These are phyloP conservation scores for Mucor lusitanicus DNA, from an alignment of 371 early-diverging fungal genomes.

Conservation along the genomic window DNA sequence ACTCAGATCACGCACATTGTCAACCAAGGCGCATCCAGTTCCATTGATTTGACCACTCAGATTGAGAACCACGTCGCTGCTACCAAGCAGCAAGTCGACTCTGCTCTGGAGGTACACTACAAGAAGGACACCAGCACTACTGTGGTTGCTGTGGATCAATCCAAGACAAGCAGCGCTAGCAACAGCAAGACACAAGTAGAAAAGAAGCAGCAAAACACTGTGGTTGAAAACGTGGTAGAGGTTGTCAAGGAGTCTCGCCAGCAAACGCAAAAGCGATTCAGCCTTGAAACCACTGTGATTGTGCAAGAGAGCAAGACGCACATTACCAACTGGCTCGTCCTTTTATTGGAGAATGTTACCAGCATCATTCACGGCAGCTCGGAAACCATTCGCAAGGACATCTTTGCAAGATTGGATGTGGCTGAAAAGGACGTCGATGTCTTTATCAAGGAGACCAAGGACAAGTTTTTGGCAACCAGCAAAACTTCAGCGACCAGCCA, in stretches of 20 bases:
- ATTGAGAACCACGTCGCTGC: slow-evolving; percentile 34
- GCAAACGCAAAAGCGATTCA: slow-evolving; percentile 31
- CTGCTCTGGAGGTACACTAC: slow-evolving; percentile 34
- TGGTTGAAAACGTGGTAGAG: slow-evolving; percentile 20
- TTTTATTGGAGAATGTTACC: slow-evolving; percentile 27
- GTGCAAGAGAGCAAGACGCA: slow-evolving; percentile 34
- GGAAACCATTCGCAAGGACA: slow-evolving; percentile 23
- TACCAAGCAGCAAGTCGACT: slow-evolving; percentile 32
- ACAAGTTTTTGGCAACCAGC: slow-evolving; percentile 15
- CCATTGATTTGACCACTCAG: slow-evolving; percentile 32
- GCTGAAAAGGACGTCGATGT: slow-evolving; percentile 28
- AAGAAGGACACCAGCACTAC: slow-evolving; percentile 9
- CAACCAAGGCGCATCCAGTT: slow-evolving; percentile 22
- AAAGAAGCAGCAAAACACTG: neutral
- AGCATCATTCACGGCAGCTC: slow-evolving; percentile 25
- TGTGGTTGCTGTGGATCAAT: slow-evolving; percentile 12
- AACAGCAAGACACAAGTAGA: neutral
- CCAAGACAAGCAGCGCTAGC: too few relatives aligned
- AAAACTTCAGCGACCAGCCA: slow-evolving; percentile 17
- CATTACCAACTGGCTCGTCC: slow-evolving; percentile 31
- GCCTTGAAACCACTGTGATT: slow-evolving; percentile 30
- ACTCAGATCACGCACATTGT: slow-evolving; percentile 30
- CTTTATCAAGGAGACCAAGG: slow-evolving; percentile 17
- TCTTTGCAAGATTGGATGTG: slow-evolving; percentile 14
- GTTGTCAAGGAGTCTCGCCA: slow-evolving; percentile 31